These are phyloP conservation scores for Amanita fuliginea DNA, from an alignment of 768 basidiomycete genomes.

Conservation along the genomic window DNA sequence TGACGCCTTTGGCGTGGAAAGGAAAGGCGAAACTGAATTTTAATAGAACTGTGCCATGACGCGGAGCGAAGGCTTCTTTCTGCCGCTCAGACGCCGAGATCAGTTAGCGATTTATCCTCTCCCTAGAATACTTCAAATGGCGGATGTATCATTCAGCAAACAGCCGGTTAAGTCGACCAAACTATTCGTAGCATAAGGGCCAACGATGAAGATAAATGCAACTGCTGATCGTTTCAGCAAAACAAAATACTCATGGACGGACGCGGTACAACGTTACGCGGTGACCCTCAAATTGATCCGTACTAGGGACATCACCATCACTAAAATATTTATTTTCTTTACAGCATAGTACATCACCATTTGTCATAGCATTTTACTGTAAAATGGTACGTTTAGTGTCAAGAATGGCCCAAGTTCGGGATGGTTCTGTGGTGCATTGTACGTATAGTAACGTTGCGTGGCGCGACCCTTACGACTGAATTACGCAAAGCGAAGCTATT, in stretches of 20 bases:
- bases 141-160: not conserved
- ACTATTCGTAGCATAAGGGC: constrained; percentile 73
- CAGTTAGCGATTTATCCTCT: constrained; percentile 10
- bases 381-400: not conserved
- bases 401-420: not conserved
- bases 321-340: not conserved
- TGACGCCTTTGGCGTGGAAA: not conserved
- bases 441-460: not conserved
- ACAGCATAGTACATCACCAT: not conserved
- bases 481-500: constrained; percentile 1
- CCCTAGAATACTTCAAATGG: not conserved
- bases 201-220: constrained; percentile 26
- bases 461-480: not conserved
- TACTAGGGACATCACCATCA: not conserved
- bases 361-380: not conserved
- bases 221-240: constrained; percentile 45
- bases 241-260: constrained; percentile 65
- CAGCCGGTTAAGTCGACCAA: constrained; percentile 47
- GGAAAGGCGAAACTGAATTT: not conserved
- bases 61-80: constrained; percentile 24
- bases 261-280: constrained; percentile 18
- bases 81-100: constrained; percentile 13
- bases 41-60: constrained; percentile 60
- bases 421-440: not conserved
- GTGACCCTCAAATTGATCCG: constrained; percentile 20